Evolutionary conservation across 2,329 filamentous ascomycete genomes (phyloP).

Genomic region (Diaporthe sp.): DNA sequence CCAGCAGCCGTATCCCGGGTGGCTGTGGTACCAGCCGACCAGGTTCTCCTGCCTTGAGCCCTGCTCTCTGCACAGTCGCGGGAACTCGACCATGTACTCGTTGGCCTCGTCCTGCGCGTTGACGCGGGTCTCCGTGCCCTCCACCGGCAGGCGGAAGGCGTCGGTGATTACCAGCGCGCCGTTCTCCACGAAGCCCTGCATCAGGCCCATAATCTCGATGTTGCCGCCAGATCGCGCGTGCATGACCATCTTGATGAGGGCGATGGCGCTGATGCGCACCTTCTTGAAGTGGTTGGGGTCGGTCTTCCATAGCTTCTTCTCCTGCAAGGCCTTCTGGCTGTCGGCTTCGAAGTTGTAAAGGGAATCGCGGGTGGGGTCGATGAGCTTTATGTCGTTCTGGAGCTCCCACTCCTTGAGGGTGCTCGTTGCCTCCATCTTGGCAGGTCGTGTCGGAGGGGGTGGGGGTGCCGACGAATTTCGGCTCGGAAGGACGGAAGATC

Average conservation of each 20-base stretch:
- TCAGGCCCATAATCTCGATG: constrained; percentile 96
- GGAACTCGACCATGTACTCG: constrained; percentile 94
- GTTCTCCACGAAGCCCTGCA: constrained; percentile 93
- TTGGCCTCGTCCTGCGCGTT: constrained; percentile 97
- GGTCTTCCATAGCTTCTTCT: constrained; percentile 79
- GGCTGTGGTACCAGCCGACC: constrained; percentile 98
- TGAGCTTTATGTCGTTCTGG: constrained; percentile 86
- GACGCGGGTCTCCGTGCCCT: constrained; percentile 98
- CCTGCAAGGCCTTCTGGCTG: constrained; percentile 76
- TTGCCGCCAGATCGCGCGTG: constrained; percentile 95
- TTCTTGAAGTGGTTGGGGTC: constrained; percentile 92
- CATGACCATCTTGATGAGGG: constrained; percentile 99
- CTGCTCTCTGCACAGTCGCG: constrained; percentile 81
- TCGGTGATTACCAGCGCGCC: constrained; percentile 94
- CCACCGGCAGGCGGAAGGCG: constrained; percentile 92
- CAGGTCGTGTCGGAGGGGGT: not conserved
- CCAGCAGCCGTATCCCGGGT: constrained; percentile 99
- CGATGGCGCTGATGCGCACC: constrained; percentile 93
- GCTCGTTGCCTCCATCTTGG: constrained; percentile 39
- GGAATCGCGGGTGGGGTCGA: constrained; percentile 89
- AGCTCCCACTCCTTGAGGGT: constrained; percentile 68
- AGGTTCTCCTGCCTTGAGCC: constrained; percentile 85
- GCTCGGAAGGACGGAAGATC: not conserved
- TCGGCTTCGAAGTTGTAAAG: constrained; percentile 86
- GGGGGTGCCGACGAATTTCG: not conserved